Base-by-base conservation (phyloP, 805 yeast genomes). In the Suhomyces pyralidae region DNA sequence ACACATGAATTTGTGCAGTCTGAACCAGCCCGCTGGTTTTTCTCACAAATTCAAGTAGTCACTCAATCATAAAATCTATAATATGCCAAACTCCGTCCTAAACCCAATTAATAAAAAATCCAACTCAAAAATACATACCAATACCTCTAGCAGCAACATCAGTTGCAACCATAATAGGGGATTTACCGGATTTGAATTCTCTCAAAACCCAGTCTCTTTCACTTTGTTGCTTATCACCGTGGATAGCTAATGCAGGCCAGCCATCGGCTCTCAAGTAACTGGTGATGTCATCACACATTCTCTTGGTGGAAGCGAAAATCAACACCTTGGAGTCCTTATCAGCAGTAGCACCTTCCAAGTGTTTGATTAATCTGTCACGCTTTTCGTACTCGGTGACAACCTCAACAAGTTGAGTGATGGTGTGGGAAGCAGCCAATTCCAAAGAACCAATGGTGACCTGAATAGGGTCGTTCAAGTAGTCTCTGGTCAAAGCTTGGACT, bases 91-190 rank as follows among this genome's bases (percentile, higher is more conserved):
- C 43, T 49, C 51, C 45, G 40, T 28, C 22, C 51, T 48, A 48
- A 42, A 48, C 44, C 51, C 44, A 46, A 61, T 61, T 61, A 61
- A 64, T 61, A 59, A 52, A 56, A 58, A 61, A 53, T 40, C 32
- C 34, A 44, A 49, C 32, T 49, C 22, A 48, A 48, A 48, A 49
- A 69, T 72, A 89, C 97, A 76, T 90, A 90, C 97, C 97, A 79
- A 94, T 91, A 85, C 99, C 99, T 83, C 99, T 89, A 61, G 99
- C 97, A 58, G 99, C 99, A 72, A 94, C 99, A 75, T 94, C 99
- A 59, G 99, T 94, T 57, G 99, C 99, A 70, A 92, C 97, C 97
- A 94, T 91, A 67, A 94, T 86, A 60, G 97, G 97, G 51, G 96
- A 85, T 74, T 85, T 88, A 64, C 98, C 98, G 55, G 83, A 68